These are phyloP conservation scores for Prunus davidiana DNA, from an alignment of 306 rosid genomes.

Conservation along the genomic window DNA sequence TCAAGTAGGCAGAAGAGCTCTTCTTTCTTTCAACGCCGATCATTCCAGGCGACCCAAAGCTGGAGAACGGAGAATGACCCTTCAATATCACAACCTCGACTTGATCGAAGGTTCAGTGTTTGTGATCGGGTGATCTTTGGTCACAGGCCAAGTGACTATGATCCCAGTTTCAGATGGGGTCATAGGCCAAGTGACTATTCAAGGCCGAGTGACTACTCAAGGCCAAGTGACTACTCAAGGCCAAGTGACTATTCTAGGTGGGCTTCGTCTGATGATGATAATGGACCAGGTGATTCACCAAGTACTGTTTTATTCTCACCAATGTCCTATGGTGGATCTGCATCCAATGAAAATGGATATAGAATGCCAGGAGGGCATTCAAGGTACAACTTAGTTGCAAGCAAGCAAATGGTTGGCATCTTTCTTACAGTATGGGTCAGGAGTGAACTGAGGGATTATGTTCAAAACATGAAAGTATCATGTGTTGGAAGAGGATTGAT, in stretches of 20 bases:
- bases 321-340: constrained; percentile 67
- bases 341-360: constrained; percentile 76
- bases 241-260: constrained; percentile 81
- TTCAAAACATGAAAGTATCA: constrained; percentile 88
- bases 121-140: constrained; percentile 93
- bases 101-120: constrained; percentile 90
- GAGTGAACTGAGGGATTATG: constrained; percentile 86
- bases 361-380: constrained; percentile 75
- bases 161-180: constrained; percentile 60
- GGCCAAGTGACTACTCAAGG: constrained; percentile 39
- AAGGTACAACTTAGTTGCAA: constrained; percentile 92
- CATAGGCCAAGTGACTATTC: constrained; percentile 74
- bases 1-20: constrained; percentile 92
- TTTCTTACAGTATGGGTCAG: constrained; percentile 95
- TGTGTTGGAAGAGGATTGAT: constrained; percentile 98
- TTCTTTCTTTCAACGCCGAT: constrained; percentile 87
- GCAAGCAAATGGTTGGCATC: constrained; percentile 99
- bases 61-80: constrained; percentile 93
- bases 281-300: constrained; percentile 84
- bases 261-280: constrained; percentile 98
- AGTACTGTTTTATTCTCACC: constrained; percentile 89
- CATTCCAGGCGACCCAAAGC: constrained; percentile 82
- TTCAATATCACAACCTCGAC: constrained; percentile 64
- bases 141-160: constrained; percentile 85
- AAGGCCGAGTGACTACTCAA: constrained; percentile 57